Evolutionary conservation across 257 asterid genomes (phyloP).

Genomic region (Marsdenia floribunda): DNA sequence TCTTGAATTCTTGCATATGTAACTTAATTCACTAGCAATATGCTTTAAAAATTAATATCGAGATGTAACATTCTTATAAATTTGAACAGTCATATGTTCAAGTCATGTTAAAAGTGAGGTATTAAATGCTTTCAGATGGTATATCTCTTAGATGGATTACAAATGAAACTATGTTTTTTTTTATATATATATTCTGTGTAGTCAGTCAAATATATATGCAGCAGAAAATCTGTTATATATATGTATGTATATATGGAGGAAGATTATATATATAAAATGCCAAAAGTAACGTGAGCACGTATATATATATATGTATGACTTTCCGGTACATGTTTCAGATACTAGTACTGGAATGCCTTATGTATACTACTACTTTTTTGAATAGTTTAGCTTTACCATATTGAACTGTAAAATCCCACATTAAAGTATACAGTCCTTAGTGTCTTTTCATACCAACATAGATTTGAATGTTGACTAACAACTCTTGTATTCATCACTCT

Average conservation of each 20-base stretch:
- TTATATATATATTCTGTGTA: background rate
- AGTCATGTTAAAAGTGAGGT: no score
- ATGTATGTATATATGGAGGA: no score
- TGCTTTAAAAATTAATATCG: no score
- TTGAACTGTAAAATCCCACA: constrained; percentile 1
- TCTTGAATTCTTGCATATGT: no score
- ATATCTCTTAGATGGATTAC: background rate
- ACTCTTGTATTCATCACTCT: constrained; percentile 1
- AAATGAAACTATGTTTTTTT: background rate
- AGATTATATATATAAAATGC: constrained; percentile 6
- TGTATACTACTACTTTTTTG: constrained; percentile 8
- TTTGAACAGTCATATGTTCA: no score
- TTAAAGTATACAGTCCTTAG: constrained; percentile 11
- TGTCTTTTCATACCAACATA: constrained; percentile 21
- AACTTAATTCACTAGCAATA: no score
- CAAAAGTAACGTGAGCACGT: background rate
- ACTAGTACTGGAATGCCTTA: background rate
- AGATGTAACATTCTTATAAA: no score
- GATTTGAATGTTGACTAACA: constrained; percentile 21
- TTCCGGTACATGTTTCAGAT: background rate
- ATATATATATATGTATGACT: background rate
- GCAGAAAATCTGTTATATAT: background rate
- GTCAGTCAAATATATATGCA: background rate
- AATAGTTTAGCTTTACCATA: constrained; percentile 16
- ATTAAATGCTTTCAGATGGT: no score